A percentile compares a stretch with the other conserved stretches of the same genome.
Evolutionary conservation across 139 green algal genomes (phyloP).

Genomic region (Coelastrella sp.): DNA sequence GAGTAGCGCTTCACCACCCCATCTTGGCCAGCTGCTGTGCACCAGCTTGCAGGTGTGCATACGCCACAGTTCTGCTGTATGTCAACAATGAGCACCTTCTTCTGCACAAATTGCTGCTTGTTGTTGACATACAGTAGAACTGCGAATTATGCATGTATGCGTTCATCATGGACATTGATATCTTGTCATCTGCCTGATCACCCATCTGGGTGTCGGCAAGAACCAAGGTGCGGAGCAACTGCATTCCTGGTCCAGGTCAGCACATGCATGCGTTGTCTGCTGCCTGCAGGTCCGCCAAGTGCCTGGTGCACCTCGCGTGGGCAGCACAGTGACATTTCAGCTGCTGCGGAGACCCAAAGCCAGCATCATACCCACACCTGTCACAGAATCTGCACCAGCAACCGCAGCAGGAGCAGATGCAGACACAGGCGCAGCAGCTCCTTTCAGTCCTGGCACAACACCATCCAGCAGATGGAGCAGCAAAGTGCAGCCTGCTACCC

Average conservation of each 20-base stretch:
- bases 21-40: not conserved
- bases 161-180: no score
- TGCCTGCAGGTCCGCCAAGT: constrained; percentile 24
- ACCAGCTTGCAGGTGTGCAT: no score
- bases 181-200: no score
- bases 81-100: no score
- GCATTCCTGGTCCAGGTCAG: not conserved
- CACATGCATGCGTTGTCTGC: not conserved
- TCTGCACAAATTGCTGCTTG: no score
- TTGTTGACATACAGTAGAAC: no score
- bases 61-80: not conserved
- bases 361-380: constrained; percentile 56
- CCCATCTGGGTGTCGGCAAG: no score
- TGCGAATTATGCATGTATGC: no score
- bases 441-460: constrained; percentile 36
- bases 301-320: not conserved
- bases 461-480: not conserved
- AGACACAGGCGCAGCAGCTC: constrained; percentile 28
- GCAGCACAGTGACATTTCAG: constrained; percentile 58
- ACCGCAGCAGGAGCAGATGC: constrained; percentile 23
- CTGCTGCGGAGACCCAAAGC: constrained; percentile 62
- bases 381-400: not conserved
- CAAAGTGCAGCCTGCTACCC: not conserved
- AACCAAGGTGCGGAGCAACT: no score
- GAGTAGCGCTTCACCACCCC: not conserved